Base-by-base conservation (phyloP, 192 early-diverging fungal genomes). In the Podila clonocystis region DNA sequence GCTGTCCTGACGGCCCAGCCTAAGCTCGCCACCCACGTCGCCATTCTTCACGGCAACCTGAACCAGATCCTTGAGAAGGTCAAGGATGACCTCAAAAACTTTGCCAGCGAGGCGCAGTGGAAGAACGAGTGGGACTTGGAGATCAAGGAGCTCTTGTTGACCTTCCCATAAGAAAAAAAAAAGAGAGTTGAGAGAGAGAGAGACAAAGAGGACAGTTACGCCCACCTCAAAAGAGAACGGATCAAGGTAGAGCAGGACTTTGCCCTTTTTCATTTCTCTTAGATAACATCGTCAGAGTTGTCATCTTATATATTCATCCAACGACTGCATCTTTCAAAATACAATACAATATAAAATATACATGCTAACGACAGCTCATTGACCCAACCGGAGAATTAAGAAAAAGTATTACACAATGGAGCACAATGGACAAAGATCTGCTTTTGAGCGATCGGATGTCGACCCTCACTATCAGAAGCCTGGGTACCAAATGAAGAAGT, bases 141-240 rank as follows among this genome's bases (percentile, higher is more conserved):
- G 17, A 80, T 80, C 70, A 80, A 80, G 62, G 59, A 63, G 5
- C 57, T 80, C 5, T 45, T 80, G 38, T 61, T 80, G 66, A 80
- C 77, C 33, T 80, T 80, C 77, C 77, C 77, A 69, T 80, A 80
- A 69, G 63, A 31, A 20, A 60, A 36, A 29, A 24, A 15, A 7
- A n/a, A 50, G 30, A 45, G 13, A 45, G 33, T 6, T 3, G 7
- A 5, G 33, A 15, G 41, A 45, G 41, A 17, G 13, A 17, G 58
- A 28, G 41, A 28, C 34, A 36, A 36, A 36, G 34, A 36, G 34
- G 7, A 36, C 34, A 36, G 5, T 6, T 9, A n/a, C 8, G 49
- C 8, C 22, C 52, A 63, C 36, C 36, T 63, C 36, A 17, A 34
- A 34, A 38, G 17, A 20, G 6, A 36, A 13, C 36, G 34, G n/a